Percentiles rank a stretch among this genome's conserved stretches.
Evolutionary conservation across 495 filamentous ascomycete genomes (phyloP).

Genomic region (Penicillium odoratum): DNA sequence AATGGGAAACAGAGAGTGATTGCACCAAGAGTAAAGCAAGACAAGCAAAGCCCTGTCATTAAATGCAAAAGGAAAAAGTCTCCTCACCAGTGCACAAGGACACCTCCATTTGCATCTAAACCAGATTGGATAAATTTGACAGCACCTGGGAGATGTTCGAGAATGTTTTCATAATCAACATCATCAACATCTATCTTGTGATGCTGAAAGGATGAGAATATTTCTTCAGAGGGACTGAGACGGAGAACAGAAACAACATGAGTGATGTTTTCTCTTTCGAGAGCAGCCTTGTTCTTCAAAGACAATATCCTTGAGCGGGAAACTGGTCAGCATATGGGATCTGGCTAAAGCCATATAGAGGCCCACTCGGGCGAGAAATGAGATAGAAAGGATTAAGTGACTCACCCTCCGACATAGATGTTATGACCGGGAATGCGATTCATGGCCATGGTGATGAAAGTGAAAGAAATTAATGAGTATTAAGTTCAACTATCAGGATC

Average conservation of each 20-base stretch:
- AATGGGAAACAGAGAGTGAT: no score
- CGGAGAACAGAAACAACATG: slow-evolving; percentile 85
- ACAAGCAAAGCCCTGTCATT: background rate
- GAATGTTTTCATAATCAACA: slow-evolving; percentile 78
- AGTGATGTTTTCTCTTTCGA: slow-evolving; percentile 75
- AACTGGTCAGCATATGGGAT: no score
- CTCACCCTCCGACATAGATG: slow-evolving; percentile 83
- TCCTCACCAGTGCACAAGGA: slow-evolving; percentile 76
- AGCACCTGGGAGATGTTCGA: slow-evolving; percentile 74
- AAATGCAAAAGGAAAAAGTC: slow-evolving; percentile 47
- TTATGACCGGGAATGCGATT: slow-evolving; percentile 62
- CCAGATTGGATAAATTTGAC: slow-evolving; percentile 84
- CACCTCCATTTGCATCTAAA: slow-evolving; percentile 66
- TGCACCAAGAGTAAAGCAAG: slow-evolving; percentile 1
- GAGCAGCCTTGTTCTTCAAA: slow-evolving; percentile 54
- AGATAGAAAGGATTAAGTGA: slow-evolving; percentile 17
- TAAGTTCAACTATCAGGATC: background rate
- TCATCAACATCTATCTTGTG: slow-evolving; percentile 83
- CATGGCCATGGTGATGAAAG: slow-evolving; percentile 34
- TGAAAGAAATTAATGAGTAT: background rate
- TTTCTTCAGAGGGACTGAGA: slow-evolving; percentile 45
- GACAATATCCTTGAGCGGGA: slow-evolving; percentile 38
- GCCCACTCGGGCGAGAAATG: slow-evolving; percentile 6
- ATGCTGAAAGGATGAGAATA: slow-evolving; percentile 63
- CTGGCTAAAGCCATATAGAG: background rate